phyloP scores from a whole-genome alignment of 2,329 filamentous ascomycete species.

The Cordyceps farinosa region DNA sequence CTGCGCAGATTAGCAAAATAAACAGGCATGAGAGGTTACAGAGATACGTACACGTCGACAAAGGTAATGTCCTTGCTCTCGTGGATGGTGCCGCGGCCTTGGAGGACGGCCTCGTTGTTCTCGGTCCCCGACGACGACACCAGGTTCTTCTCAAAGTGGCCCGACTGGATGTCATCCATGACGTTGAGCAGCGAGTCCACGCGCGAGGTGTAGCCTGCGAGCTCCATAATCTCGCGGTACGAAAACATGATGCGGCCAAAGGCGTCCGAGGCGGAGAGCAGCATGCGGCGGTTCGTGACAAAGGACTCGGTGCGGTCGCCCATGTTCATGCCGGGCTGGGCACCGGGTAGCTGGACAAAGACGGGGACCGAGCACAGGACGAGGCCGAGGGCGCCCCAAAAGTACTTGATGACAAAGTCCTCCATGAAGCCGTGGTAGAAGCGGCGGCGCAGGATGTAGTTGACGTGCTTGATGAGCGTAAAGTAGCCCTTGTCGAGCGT shows the following conservation, averaged over 20 bases:
- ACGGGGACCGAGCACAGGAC: constrained; percentile 92
- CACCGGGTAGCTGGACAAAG: constrained; percentile 84
- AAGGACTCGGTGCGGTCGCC: constrained; percentile 73
- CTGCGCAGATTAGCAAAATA: neutral
- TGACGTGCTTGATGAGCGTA: constrained; percentile 97
- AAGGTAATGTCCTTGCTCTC: constrained; percentile 86
- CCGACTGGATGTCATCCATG: constrained; percentile 87
- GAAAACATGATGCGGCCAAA: constrained; percentile 97
- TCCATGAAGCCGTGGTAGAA: constrained; percentile 99
- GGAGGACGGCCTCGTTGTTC: constrained; percentile 77
- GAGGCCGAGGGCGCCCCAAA: constrained; percentile 92
- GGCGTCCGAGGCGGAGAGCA: constrained; percentile 89
- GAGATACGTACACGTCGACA: constrained; percentile 63
- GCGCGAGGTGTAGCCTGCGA: constrained; percentile 91
- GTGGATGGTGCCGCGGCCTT: constrained; percentile 74
- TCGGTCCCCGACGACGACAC: constrained; percentile 83
- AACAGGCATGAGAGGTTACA: neutral
- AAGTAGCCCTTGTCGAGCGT: constrained; percentile 98
- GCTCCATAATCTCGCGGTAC: constrained; percentile 93
- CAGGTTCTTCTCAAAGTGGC: constrained; percentile 93
- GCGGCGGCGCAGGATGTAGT: constrained; percentile 82
- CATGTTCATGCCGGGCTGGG: constrained; percentile 58
- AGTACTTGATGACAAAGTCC: constrained; percentile 99
- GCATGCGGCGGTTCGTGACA: constrained; percentile 87
- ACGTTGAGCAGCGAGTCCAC: constrained; percentile 88